A percentile compares a stretch with the other conserved stretches of the same genome.
These are phyloP conservation scores for Auricularia auricula-judae DNA, from an alignment of 768 basidiomycete genomes.

Conservation along the genomic window DNA sequence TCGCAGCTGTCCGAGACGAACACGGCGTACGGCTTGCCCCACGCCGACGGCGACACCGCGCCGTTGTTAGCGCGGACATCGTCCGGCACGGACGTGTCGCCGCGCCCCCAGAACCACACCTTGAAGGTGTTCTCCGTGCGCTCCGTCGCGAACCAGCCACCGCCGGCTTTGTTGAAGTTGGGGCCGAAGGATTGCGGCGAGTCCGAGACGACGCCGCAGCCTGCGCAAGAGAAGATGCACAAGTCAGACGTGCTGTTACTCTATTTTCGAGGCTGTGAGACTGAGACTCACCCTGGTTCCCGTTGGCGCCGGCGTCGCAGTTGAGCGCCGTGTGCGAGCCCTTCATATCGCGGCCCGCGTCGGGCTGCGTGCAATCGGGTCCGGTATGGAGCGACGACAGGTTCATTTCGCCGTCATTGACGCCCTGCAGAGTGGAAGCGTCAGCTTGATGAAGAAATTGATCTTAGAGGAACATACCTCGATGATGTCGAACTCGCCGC, in stretches of 20 bases:
- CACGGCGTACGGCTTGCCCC: conserved; percentile 37
- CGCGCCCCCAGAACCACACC: conserved; percentile 61
- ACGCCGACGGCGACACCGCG: conserved; percentile 14
- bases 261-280: too few relatives aligned
- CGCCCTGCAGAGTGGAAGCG: neutral
- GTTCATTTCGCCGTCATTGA: conserved; percentile 20
- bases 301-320: conserved; percentile 40
- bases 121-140: conserved; percentile 47
- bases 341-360: conserved; percentile 26
- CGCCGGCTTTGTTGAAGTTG: conserved; percentile 38
- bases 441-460: too few relatives aligned
- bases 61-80: conserved; percentile 21
- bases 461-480: neutral
- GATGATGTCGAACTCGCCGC: conserved; percentile 21
- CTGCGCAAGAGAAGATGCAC: too few relatives aligned
- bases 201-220: conserved; percentile 42
- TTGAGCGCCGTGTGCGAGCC: conserved; percentile 30
- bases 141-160: conserved; percentile 57
- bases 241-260: too few relatives aligned
- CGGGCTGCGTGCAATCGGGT: conserved; percentile 35
- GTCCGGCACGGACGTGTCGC: conserved; percentile 31
- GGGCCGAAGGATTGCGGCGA: conserved; percentile 28
- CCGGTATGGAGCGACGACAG: conserved; percentile 45
- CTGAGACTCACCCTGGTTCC: conserved; percentile 30
- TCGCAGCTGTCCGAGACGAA: conserved; percentile 33